Conservation (phyloP, 2,329 filamentous ascomycete species). For the Fusarium citri region DNA sequence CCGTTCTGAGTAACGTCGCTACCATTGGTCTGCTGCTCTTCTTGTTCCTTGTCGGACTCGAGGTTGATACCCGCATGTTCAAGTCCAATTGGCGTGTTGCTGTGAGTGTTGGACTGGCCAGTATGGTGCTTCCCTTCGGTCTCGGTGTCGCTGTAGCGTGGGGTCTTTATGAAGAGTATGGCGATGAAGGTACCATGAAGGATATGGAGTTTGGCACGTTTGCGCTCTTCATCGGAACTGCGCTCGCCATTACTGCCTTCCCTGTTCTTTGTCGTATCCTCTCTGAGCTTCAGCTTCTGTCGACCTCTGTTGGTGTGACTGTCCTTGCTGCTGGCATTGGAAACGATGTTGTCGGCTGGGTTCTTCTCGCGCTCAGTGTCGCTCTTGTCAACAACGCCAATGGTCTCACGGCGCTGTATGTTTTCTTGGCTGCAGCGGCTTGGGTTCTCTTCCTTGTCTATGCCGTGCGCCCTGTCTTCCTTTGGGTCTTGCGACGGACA, state of each 20-base stretch:
- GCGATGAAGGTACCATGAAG: slow-evolving; percentile 53
- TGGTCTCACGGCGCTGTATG: slow-evolving; percentile 85
- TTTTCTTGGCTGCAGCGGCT: slow-evolving; percentile 79
- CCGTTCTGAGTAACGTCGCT: slow-evolving; percentile 79
- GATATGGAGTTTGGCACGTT: slow-evolving; percentile 66
- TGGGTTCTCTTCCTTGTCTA: slow-evolving; percentile 82
- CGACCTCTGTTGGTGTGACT: slow-evolving; percentile 86
- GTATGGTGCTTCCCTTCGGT: slow-evolving; percentile 86
- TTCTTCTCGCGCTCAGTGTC: slow-evolving; percentile 91
- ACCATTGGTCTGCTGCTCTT: slow-evolving; percentile 88
- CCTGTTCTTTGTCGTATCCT: slow-evolving; percentile 94
- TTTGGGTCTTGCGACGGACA: slow-evolving; percentile 78
- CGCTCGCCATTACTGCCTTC: slow-evolving; percentile 91
- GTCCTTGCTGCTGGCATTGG: slow-evolving; percentile 91
- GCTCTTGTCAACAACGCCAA: slow-evolving; percentile 89
- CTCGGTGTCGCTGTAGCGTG: slow-evolving; percentile 83
- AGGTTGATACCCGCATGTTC: slow-evolving; percentile 84
- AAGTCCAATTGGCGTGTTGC: slow-evolving; percentile 84
- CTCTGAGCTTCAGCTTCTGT: slow-evolving; percentile 87
- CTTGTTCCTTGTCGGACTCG: slow-evolving; percentile 87
- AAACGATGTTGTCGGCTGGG: slow-evolving; percentile 83
- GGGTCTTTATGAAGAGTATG: slow-evolving; percentile 82
- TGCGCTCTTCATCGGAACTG: slow-evolving; percentile 85
- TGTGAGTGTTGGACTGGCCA: slow-evolving; percentile 79
- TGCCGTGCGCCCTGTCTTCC: slow-evolving; percentile 77